phyloP scores from a whole-genome alignment of 2,329 filamentous ascomycete species.

The Aspergillus fischeri region DNA sequence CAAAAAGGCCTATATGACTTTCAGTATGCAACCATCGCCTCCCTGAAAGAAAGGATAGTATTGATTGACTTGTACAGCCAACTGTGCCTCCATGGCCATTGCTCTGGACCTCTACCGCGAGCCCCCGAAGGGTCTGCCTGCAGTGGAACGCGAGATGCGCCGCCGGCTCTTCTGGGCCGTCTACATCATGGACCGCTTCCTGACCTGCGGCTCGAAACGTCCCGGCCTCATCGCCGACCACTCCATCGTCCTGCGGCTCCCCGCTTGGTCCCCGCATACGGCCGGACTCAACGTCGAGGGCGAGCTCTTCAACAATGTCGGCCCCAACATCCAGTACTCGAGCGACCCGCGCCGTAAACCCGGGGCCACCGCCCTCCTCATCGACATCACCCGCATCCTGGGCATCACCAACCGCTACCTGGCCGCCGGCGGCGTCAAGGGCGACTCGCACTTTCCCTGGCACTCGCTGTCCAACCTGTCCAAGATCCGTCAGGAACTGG shows the following conservation, averaged over 20 bases:
- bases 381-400: constrained; percentile 77
- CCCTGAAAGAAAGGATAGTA: neutral
- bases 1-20: constrained; percentile 81
- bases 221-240: constrained; percentile 77
- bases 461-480: constrained; percentile 80
- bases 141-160: constrained; percentile 69
- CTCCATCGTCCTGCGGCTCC: constrained; percentile 69
- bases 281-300: constrained; percentile 64
- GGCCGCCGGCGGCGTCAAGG: constrained; percentile 79
- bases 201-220: constrained; percentile 74
- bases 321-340: constrained; percentile 71
- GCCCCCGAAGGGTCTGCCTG: constrained; percentile 58
- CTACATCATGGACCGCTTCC: constrained; percentile 81
- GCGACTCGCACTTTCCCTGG: constrained; percentile 88
- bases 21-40: constrained; percentile 51
- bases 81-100: constrained; percentile 75
- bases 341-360: constrained; percentile 67
- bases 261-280: constrained; percentile 65
- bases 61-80: constrained; percentile 47
- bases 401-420: constrained; percentile 81
- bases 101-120: constrained; percentile 79
- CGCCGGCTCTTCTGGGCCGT: constrained; percentile 85
- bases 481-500: constrained; percentile 78
- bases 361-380: constrained; percentile 73
- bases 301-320: constrained; percentile 74